A percentile compares a stretch with the other conserved stretches of the same genome.
Conservation (phyloP, 495 filamentous ascomycete genomes). For the Lasiosphaeriaceae sp. region DNA sequence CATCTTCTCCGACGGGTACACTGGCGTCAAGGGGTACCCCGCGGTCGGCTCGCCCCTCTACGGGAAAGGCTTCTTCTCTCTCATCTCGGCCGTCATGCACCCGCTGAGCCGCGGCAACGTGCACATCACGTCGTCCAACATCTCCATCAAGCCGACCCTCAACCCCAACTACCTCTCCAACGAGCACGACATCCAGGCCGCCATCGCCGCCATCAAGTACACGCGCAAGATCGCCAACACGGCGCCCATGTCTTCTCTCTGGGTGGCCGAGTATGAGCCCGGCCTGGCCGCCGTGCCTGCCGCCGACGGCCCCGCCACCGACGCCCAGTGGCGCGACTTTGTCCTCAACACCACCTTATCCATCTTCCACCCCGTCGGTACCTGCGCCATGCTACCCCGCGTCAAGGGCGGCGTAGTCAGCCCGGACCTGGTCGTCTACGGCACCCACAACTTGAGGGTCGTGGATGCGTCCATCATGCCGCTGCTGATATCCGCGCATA, state of each 20-base stretch:
- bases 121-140: slow-evolving; percentile 36
- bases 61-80: slow-evolving; percentile 36
- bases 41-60: slow-evolving; percentile 19
- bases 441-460: slow-evolving; percentile 29
- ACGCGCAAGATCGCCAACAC: slow-evolving; percentile 11
- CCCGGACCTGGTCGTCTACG: slow-evolving; percentile 40
- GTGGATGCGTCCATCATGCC: slow-evolving; percentile 34
- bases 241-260: slow-evolving; percentile 8
- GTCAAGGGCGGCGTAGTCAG: slow-evolving; percentile 47
- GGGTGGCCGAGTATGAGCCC: slow-evolving; percentile 23
- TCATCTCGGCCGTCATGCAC: slow-evolving; percentile 34
- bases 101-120: slow-evolving; percentile 50
- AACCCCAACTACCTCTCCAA: slow-evolving; percentile 22
- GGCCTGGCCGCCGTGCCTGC: not conserved
- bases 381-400: slow-evolving; percentile 45
- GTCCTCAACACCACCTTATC: slow-evolving; percentile 15
- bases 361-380: slow-evolving; percentile 35
- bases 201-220: slow-evolving; percentile 15
- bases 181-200: slow-evolving; percentile 19
- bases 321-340: slow-evolving; percentile 20
- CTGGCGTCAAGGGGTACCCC: slow-evolving; percentile 31
- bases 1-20: slow-evolving; percentile 28
- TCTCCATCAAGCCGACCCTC: slow-evolving; percentile 7
- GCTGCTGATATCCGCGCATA: slow-evolving; percentile 24
- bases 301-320: slow-evolving; percentile 5